Base-by-base conservation (phyloP, 1,284 basidiomycete genomes). In the Mycena citricolor region DNA sequence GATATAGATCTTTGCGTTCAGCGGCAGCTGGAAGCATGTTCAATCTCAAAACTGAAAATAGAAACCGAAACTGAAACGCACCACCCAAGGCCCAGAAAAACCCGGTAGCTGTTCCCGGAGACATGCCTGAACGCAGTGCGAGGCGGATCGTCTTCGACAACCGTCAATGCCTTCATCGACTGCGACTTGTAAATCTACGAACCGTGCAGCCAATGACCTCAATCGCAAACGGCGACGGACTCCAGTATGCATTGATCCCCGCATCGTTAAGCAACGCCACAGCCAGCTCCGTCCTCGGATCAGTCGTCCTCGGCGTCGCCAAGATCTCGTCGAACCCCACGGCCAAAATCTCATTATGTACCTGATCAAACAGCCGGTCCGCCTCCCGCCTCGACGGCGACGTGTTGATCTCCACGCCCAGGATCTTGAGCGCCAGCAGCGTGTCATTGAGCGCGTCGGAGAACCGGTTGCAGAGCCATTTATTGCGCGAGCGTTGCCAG, bases 1-100 rank as follows among this genome's bases (percentile, higher is more conserved):
- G 70, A 62, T 81, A 83, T 12, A 83, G 57, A 43, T 78, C 79
- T 52, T 76, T 66, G 48, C 71, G 60, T 57, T 84, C 82, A 4
- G 79, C 79, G 22, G 76, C 75, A 52, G 73, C 77, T 80, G 49
- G 21, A 34, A 37, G 39, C 33, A 37, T 20, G 39, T 39, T 33
- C 26, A 34, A 23, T 16, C 30, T 10, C 23, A 30, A 36, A 17
- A 33, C 24, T 17, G 12, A 20, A 33, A 21, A 12, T 16, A 44
- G 13, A 17, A 7, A 14, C 32, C 8, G 24, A 14, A 28, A 32
- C 14, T 11, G 16, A n/a, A 30, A 53, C 61, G 21, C 53, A 81
- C 81, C 79, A 61, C 74, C 77, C 5, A 84, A 59, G n/a, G 76
- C 75, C 80, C 80, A 86, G 56, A 85, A 81, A 58, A 86, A 82